Evolutionary conservation across 495 filamentous ascomycete species (phyloP), one percentile per base, ranked within the genome.

Genomic region (Tuber calosporum): DNA sequence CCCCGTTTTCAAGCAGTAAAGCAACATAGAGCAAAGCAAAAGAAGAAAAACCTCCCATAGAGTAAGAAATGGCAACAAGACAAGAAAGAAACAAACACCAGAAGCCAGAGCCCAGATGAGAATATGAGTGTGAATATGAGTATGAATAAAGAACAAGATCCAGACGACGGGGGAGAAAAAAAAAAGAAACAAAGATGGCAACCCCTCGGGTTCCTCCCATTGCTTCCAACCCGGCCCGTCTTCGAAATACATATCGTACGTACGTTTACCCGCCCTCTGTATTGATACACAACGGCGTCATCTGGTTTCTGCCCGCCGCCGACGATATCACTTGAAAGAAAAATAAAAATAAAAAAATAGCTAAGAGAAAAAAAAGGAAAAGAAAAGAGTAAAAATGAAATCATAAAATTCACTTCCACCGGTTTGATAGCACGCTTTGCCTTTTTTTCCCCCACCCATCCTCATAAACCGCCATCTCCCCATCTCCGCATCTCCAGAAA

Each of bases 41-140:
- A 48, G 66, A 77, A 69, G 26, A 53, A 41, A 75, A 42, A 68
- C 66, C 72, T 74, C 72, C 38, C 38, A 8, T 69, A 6, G 26
- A 42, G 66, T 17, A 62, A 62, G 53, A 62, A 45, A 26, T 20
- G 72, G 68, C 1, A 5, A 45, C 62, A 42, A 45, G 71, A 40
- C 38, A 37, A 43, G 37, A 66, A 30, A 20, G 34, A 11, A 66
- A 22, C 53, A 20, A 20, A 72, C 39, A 62, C 58, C 37, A 66
- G 62, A 67, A 41, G 62, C 42, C 42, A 43, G 36, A 39, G 37
- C 68, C 45, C 38, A 30, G 53, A 62, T 62, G 53, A 62, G 53
- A 26, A 62, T 73, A 45, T 45, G 71, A 68, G 38, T 69, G 38
- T 20, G 66, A 73, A 69, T 68, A 34, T 43, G 66, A 73, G 69